phyloP scores from a whole-genome alignment of 768 basidiomycete genomes.

The Xerocomus potaroensis region DNA sequence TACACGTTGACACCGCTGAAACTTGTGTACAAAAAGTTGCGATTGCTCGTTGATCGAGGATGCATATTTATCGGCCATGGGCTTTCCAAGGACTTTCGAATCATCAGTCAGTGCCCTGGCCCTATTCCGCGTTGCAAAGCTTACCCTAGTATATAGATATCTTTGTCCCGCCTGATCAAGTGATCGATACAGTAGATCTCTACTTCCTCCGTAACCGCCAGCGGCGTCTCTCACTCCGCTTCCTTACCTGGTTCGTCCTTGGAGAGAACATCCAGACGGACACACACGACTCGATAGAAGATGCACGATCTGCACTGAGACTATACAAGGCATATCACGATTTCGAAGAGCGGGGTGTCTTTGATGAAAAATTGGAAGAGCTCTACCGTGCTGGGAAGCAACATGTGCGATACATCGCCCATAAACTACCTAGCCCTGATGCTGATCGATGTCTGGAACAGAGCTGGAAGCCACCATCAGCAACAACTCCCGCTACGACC shows the following conservation, averaged over 20 bases:
- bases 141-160: constrained; percentile 58
- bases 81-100: constrained; percentile 94
- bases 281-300: constrained; percentile 98
- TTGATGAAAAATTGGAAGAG: constrained; percentile 86
- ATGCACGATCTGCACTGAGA: constrained; percentile 80
- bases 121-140: background rate
- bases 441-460: constrained; percentile 23
- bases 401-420: constrained; percentile 50
- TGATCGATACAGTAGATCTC: constrained; percentile 97
- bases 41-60: constrained; percentile 87
- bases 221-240: constrained; percentile 85
- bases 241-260: constrained; percentile 92
- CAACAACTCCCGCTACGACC: background rate
- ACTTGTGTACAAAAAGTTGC: constrained; percentile 96
- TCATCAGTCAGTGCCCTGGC: constrained; percentile 71
- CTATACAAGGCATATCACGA: constrained; percentile 79
- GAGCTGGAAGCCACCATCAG: constrained; percentile 56
- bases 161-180: constrained; percentile 91
- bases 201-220: constrained; percentile 81
- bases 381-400: constrained; percentile 74
- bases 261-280: constrained; percentile 90
- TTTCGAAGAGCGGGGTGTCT: constrained; percentile 69
- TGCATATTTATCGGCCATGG: constrained; percentile 98
- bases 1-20: constrained; percentile 94
- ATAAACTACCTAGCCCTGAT: background rate